These are phyloP conservation scores for Plantago ovata DNA, from an alignment of 257 asterid species.

Conservation along the genomic window DNA sequence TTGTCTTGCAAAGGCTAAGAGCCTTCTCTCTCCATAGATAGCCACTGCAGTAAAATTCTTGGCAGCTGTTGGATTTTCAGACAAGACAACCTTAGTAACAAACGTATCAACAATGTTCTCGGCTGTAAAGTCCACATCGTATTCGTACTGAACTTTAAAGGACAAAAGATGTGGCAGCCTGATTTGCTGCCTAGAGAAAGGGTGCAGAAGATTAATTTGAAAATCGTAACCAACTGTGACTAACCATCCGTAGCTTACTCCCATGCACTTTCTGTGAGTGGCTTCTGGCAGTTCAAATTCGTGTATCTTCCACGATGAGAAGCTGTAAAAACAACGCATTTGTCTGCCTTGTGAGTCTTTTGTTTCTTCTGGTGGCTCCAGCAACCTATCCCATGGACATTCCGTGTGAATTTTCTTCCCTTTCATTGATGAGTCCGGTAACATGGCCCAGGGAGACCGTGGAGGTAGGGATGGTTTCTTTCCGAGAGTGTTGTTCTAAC, in stretches of 20 bases:
- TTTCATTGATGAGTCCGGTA: too few species aligned
- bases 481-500: too few species aligned
- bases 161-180: background rate
- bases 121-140: background rate
- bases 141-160: background rate
- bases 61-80: background rate
- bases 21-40: background rate
- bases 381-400: background rate
- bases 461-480: too few species aligned
- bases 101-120: background rate
- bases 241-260: background rate
- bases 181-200: background rate
- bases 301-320: background rate
- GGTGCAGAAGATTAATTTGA: constrained; percentile 1
- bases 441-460: too few species aligned
- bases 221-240: background rate
- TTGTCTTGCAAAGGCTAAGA: background rate
- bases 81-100: background rate
- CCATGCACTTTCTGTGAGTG: background rate
- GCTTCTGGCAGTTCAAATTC: constrained; percentile 9
- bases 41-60: background rate
- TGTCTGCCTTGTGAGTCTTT: background rate
- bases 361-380: background rate
- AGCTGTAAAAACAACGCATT: background rate
- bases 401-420: too few species aligned